A percentile compares a stretch with the other conserved stretches of the same genome.
These are phyloP conservation scores for Sisymbrium altissimum DNA, from an alignment of 345 rosid species.

Conservation along the genomic window DNA sequence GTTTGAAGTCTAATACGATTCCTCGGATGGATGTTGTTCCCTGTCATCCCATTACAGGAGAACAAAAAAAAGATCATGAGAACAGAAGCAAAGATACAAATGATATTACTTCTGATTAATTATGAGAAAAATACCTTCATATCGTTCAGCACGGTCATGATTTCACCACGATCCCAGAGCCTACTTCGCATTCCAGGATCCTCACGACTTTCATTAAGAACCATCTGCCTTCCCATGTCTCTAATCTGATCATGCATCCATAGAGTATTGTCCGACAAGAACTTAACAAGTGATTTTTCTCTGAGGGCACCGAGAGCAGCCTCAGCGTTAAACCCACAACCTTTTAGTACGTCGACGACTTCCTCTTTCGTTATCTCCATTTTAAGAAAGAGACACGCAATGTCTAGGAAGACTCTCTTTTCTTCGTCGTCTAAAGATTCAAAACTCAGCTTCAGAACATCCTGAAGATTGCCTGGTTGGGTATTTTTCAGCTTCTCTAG, in stretches of 20 bases:
- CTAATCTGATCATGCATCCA: constrained; percentile 79
- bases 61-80: not conserved
- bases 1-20: constrained; percentile 39
- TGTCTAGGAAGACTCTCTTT: constrained; percentile 57
- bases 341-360: constrained; percentile 45
- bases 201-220: not conserved
- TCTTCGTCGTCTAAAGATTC: constrained; percentile 44
- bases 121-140: constrained; percentile 42
- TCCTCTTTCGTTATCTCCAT: constrained; percentile 46
- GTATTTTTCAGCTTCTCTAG: constrained; percentile 35
- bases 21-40: constrained; percentile 47
- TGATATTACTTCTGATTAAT: not conserved
- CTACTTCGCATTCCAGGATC: constrained; percentile 55
- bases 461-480: constrained; percentile 38
- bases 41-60: constrained; percentile 23
- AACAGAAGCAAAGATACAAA: not conserved
- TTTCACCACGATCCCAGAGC: constrained; percentile 60
- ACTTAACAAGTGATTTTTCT: constrained; percentile 55
- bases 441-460: constrained; percentile 48
- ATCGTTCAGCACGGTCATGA: constrained; percentile 37
- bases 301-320: constrained; percentile 42
- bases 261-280: constrained; percentile 25
- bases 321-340: constrained; percentile 56
- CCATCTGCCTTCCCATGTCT: constrained; percentile 76
- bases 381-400: constrained; percentile 60